Base-by-base conservation (phyloP, 2,329 filamentous ascomycete genomes). In the Aspergillus costaricaensis region DNA sequence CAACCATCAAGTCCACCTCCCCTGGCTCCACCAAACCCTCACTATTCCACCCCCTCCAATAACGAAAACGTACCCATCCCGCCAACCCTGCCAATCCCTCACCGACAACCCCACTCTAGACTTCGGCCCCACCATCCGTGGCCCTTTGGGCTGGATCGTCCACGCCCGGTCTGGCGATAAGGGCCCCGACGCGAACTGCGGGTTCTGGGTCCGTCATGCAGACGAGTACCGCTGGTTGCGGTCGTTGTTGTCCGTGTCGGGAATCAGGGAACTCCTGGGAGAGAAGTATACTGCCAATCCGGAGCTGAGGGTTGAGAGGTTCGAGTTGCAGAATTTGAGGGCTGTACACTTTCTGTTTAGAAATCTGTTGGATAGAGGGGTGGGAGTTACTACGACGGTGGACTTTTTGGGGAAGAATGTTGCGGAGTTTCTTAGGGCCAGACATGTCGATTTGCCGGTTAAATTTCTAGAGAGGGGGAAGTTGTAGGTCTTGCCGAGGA, bases 151-250 rank as follows among this genome's bases (percentile, higher is more conserved):
- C 10, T 71, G 64, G 57, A 62, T 79, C 10, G 75, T 74, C 8
- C 73, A 73, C 52, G 75, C 71, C 21, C 72, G 76, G 3, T 77
- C 72, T 5, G 77, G 77, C 0, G 81, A 83, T 58, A 83, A 82
- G 57, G 79, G 74, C 0, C 73, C 75, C 4, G 76, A 83, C 61
- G 73, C 72, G 30, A 82, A 82, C 57, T 72, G 81, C 9, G 80
- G 80, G 0, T 77, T 82, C 63, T 85, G 80, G 58, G 76, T 78
- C 5, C 72, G 75, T 1, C 63, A 71, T 23, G 63, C 62, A 1
- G 76, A 80, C 39, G 80, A 82, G 62, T 83, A 74, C 63, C 67
- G 74, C 3, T 82, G 79, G 77, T 68, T 81, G 5, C 73, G 72
- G 7, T 64, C 55, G 30, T 62, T 73, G 8, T 56, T 74, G 8